Base-by-base conservation (phyloP, 2,329 filamentous ascomycete genomes). In the Pseudogymnoascus sp. region DNA sequence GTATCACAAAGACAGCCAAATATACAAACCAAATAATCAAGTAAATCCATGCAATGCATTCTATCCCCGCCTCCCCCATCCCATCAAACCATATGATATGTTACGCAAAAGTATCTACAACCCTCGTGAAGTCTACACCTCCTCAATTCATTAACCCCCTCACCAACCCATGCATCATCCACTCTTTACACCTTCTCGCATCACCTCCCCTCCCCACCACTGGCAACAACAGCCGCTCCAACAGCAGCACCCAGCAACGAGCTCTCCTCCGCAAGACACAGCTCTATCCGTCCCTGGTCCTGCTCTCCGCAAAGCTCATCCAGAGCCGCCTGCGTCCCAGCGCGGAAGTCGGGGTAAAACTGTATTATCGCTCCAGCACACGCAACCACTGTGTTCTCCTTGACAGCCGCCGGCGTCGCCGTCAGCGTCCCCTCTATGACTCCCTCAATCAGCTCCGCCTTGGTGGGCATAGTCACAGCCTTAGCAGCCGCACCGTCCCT, bases 361-460 rank as follows among this genome's bases (percentile, higher is more conserved):
- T 92, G 88, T 60, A 92, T 86, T 59, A 93, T 88, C 29, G 86
- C 88, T 48, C 89, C 89, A 70, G 90, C 92, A 74, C 87, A 92
- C 3, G 87, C 87, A n/a, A 93, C 83, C 1, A 82, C 80, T 2
- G 83, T 85, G 62, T 76, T 74, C 35, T 71, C 70, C 6, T 80
- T 15, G 9, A 15, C 27, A 35, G 13, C 35, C 58, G 13, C 58
- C 25, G 35, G 31, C 33, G 9, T 3, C 35, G n/a, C 27, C n/a
- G 15, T n/a, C 5, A 15, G 7, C 52, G 52, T 13, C 5, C 18
- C 18, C 2, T 21, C 52, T 10, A 31, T 31, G 7, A 33, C 52
- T 6, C 36, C 40, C 25, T 40, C 35, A 15, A 45, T 75, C 8
- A 69, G 68, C 21, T 84, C 84, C 13, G 75, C 74, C 66, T 85